Conservation (phyloP, 208 protist species). For the Acanthamoeba castellanii region DNA sequence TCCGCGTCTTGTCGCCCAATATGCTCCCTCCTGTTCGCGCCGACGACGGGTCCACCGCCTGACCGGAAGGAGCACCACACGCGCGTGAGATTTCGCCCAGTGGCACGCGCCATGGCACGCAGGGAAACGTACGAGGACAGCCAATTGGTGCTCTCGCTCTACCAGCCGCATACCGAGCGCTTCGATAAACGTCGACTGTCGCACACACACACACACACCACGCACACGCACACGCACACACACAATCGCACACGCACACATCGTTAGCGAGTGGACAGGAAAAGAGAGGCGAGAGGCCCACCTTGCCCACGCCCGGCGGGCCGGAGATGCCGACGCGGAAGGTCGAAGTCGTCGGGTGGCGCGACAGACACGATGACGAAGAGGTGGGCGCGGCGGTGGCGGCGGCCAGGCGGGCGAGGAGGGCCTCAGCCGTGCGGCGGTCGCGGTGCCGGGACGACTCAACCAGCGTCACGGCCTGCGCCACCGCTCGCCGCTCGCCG, state of each 20-base stretch:
- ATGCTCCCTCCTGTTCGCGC: conserved; percentile 94
- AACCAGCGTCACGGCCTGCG: conserved; percentile 26
- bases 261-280: background rate
- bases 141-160: background rate
- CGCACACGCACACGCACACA: too few relatives aligned
- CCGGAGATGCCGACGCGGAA: conserved; percentile 95
- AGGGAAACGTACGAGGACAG: conserved; percentile 57
- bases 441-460: conserved; percentile 1
- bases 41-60: conserved; percentile 95
- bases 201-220: background rate
- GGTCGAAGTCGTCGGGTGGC: conserved; percentile 31
- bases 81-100: background rate
- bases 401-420: conserved; percentile 14
- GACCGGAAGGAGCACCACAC: background rate
- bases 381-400: background rate
- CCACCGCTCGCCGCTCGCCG: background rate
- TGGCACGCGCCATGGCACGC: too few relatives aligned
- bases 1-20: conserved; percentile 96
- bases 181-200: conserved; percentile 95
- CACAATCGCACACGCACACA: background rate
- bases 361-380: background rate
- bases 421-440: conserved; percentile 3
- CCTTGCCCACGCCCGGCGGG: conserved; percentile 95
- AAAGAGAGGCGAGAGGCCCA: background rate
- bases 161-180: conserved; percentile 83